Percentiles rank a stretch among this genome's conserved stretches.
phyloP scores from a whole-genome alignment of 108 stramenopile genomes.

The Cylindrotheca fusiformis region DNA sequence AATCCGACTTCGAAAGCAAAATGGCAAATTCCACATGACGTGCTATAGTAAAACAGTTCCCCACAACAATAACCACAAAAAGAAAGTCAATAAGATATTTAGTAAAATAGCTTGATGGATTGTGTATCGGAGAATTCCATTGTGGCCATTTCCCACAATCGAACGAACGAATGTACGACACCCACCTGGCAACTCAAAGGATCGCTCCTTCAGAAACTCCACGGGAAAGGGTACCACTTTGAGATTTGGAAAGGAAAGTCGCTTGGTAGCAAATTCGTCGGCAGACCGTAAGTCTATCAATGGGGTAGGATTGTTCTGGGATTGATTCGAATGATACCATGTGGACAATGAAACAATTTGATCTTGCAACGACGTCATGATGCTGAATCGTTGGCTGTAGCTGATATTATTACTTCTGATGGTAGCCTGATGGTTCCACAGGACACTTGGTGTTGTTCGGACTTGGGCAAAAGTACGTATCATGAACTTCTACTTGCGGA shows the following conservation, averaged over 20 bases:
- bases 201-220: constrained; percentile 17
- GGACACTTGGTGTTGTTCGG: too few relatives aligned
- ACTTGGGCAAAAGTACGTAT: too few relatives aligned
- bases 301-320: neutral
- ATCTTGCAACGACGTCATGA: neutral
- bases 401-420: neutral
- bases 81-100: too few relatives aligned
- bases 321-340: neutral
- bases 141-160: neutral
- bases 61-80: too few relatives aligned
- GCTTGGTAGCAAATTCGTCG: neutral
- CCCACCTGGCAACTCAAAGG: constrained; percentile 24
- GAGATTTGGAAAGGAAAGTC: constrained; percentile 4
- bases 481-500: too few relatives aligned
- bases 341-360: neutral
- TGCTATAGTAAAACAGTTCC: too few relatives aligned
- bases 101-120: too few relatives aligned
- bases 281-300: constrained; percentile 9
- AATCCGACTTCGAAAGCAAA: constrained; percentile 10
- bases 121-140: too few relatives aligned
- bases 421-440: neutral
- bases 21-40: constrained; percentile 28
- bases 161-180: neutral
- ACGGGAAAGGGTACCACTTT: constrained; percentile 21
- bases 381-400: too few relatives aligned